Base-by-base conservation (phyloP, 495 filamentous ascomycete species). In the Penicillium verhagenii region DNA sequence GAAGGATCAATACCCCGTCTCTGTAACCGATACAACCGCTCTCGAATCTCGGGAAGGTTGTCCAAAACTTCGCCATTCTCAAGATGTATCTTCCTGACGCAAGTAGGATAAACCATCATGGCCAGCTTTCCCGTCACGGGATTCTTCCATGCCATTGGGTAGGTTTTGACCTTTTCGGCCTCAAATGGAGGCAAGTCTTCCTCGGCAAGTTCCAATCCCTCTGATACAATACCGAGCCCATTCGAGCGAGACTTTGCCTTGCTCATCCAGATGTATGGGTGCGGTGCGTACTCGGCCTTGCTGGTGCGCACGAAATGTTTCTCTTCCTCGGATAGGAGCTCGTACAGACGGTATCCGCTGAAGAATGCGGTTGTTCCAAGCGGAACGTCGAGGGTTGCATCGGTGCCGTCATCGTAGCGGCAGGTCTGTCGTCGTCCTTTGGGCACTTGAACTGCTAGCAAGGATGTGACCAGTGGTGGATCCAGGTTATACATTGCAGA, bases 221-320 rank as follows among this genome's bases (percentile, higher is more conserved):
- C 82, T 20, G 81, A 83, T 25, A 82, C 65, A 48, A 88, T 67
- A n/a, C 86, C 86, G 0, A 89, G 75, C 0, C 86, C 86, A 50
- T 82, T 82, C 14, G 83, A 72, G 10, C 78, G 82, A 24, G 82
- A 82, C 51, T 78, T 79, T 16, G 86, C 82, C 21, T 71, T 69
- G 53, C 72, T 79, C 82, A 89, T 88, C 86, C 86, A 90, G 58
- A 90, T 79, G 72, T 89, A 88, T 13, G 86, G 86, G 53, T 90
- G 86, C 13, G 85, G 79, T 0, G 86, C 85, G 51, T 89, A 89
- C 66, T 87, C 83, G 35, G 87, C 75, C 11, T 72, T 73, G 33
- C 82, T 82, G 6, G 72, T 74, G 11, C 77, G 76, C 16, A 76
- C 85, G 57, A 90, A 85, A 42, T 77, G 74, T 65, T 86, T 82